Percentiles rank a stretch among this genome's conserved stretches.
These are phyloP conservation scores for Anthracocystis setariae DNA, from an alignment of 1,284 basidiomycete genomes.

Conservation along the genomic window DNA sequence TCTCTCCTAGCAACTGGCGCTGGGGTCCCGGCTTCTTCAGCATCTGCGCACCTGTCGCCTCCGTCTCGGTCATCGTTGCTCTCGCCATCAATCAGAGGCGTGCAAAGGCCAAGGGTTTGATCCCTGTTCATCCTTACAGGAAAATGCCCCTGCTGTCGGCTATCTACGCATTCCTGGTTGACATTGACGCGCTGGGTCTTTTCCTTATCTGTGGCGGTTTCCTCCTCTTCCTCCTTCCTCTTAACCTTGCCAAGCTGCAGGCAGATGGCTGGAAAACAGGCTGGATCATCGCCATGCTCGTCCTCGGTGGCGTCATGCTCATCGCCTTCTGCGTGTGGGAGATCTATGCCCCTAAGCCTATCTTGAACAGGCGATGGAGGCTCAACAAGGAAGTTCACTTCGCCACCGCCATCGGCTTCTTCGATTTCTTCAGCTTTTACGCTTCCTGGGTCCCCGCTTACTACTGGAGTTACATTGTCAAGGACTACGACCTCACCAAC, in stretches of 20 bases:
- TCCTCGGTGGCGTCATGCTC: constrained; percentile 56
- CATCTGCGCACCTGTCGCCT: constrained; percentile 63
- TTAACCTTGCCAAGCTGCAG: constrained; percentile 51
- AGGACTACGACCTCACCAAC: constrained; percentile 32
- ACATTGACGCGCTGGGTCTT: constrained; percentile 62
- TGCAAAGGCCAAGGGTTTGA: constrained; percentile 50
- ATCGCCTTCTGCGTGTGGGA: constrained; percentile 56
- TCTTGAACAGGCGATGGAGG: constrained; percentile 59
- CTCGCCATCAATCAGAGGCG: constrained; percentile 57
- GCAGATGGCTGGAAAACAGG: constrained; percentile 50
- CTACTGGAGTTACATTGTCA: constrained; percentile 46
- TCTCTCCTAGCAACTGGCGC: constrained; percentile 49
- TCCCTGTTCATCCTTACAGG: constrained; percentile 58
- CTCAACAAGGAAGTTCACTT: constrained; percentile 64
- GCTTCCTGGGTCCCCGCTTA: constrained; percentile 57
- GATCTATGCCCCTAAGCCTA: constrained; percentile 54
- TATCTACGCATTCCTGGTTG: constrained; percentile 42
- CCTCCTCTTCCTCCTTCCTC: constrained; percentile 60
- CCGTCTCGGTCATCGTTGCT: constrained; percentile 54
- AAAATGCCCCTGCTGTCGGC: constrained; percentile 21
- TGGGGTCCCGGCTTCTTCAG: constrained; percentile 65
- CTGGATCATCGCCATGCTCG: constrained; percentile 65
- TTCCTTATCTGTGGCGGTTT: constrained; percentile 62
- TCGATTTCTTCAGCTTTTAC: constrained; percentile 65
- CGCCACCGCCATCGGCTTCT: constrained; percentile 61